A percentile compares a stretch with the other conserved stretches of the same genome.
Evolutionary conservation across 2,329 filamentous ascomycete species (phyloP).

Genomic region (Hymenoscyphus fraxineus): DNA sequence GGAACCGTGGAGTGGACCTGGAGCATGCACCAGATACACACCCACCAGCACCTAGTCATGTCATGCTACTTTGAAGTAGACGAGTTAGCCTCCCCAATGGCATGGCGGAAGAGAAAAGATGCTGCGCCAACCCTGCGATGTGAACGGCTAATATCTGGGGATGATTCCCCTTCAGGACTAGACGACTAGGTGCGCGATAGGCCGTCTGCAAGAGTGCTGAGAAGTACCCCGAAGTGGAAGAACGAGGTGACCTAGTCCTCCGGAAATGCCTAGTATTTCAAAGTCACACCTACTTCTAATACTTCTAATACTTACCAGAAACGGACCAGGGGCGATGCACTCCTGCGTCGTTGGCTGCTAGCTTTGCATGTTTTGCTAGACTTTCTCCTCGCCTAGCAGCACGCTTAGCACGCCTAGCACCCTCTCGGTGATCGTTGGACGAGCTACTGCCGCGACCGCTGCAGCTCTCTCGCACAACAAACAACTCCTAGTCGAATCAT

Average conservation of each 20-base stretch:
- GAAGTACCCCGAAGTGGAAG: too few relatives aligned
- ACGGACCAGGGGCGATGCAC: not conserved
- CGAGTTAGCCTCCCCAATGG: conserved; percentile 23
- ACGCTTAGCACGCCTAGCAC: not conserved
- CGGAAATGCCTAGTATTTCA: too few relatives aligned
- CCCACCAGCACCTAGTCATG: too few relatives aligned
- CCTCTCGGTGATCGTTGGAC: not conserved
- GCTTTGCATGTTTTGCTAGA: not conserved
- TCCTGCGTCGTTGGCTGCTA: not conserved
- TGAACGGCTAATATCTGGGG: conserved; percentile 25
- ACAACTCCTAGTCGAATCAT: too few relatives aligned
- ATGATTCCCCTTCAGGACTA: conserved; percentile 5
- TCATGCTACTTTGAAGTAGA: too few relatives aligned
- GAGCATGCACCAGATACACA: not conserved
- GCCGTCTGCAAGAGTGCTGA: not conserved
- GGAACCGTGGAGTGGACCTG: not conserved
- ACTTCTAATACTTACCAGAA: not conserved
- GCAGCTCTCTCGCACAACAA: not conserved
- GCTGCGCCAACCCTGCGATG: conserved; percentile 20
- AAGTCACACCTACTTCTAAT: too few relatives aligned
- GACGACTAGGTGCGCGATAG: not conserved
- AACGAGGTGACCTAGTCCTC: too few relatives aligned
- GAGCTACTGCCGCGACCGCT: not conserved
- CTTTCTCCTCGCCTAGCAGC: not conserved
- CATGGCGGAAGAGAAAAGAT: conserved; percentile 9